These are phyloP conservation scores for Spergularia marina DNA, from an alignment of 148 eudicot species.

Conservation along the genomic window DNA sequence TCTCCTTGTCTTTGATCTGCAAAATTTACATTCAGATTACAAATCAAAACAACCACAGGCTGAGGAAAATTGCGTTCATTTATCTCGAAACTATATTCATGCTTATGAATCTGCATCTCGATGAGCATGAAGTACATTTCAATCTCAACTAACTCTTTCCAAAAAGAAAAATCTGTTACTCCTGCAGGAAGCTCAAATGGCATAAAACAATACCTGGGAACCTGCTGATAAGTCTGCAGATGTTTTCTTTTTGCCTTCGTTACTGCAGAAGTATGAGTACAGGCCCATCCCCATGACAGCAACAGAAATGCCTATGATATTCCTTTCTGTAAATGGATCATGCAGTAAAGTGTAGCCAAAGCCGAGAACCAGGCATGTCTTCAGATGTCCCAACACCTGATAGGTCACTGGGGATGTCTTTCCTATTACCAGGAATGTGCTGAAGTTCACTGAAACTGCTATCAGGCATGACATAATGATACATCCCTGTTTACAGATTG, in stretches of 20 bases:
- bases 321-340: conserved; percentile 79
- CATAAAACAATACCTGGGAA: conserved; percentile 43
- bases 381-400: conserved; percentile 86
- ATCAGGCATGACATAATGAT: conserved; percentile 80
- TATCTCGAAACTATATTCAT: too few species aligned
- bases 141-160: too few species aligned
- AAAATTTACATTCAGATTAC: conserved; percentile 12
- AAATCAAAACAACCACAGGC: background rate
- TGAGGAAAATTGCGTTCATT: too few species aligned
- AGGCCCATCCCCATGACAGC: conserved; percentile 87
- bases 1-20: conserved; percentile 57
- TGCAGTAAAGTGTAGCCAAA: conserved; percentile 80
- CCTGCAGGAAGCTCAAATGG: background rate
- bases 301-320: conserved; percentile 67
- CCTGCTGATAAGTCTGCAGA: conserved; percentile 27
- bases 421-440: conserved; percentile 91
- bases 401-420: conserved; percentile 97
- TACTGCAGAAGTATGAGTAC: conserved; percentile 79
- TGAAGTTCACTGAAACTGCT: conserved; percentile 86
- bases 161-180: too few species aligned
- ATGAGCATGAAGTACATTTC: too few species aligned
- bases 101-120: too few species aligned
- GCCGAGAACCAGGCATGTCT: conserved; percentile 86
- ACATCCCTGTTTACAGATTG: conserved; percentile 46
- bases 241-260: conserved; percentile 57